Percentiles rank a stretch among this genome's conserved stretches.
These are phyloP conservation scores for Cladosporium oxysporum DNA, from an alignment of 2,329 filamentous ascomycete species.

Conservation along the genomic window DNA sequence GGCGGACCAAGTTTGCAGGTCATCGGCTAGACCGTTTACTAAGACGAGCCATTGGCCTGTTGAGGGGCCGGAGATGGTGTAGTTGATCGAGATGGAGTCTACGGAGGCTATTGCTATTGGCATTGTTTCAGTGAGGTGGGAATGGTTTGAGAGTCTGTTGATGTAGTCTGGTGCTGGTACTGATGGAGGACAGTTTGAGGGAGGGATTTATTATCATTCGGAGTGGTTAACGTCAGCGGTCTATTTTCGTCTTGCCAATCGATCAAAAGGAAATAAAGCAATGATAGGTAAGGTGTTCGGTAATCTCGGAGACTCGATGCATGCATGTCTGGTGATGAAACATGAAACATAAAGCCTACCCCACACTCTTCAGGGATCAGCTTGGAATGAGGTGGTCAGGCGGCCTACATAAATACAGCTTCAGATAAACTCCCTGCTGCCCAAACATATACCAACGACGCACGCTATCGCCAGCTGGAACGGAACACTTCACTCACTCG, in stretches of 20 bases:
- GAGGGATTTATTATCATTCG: not conserved
- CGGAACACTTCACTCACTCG: not conserved
- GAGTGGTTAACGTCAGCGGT: not conserved
- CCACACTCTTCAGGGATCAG: not conserved
- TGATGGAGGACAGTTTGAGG: not conserved
- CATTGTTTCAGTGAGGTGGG: conserved; percentile 8
- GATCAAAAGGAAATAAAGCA: not conserved
- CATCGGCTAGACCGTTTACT: conserved; percentile 31
- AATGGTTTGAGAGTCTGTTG: not conserved
- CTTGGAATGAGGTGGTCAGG: not conserved
- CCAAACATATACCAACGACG: not conserved
- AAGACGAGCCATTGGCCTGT: conserved; percentile 24
- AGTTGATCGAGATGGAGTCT: conserved; percentile 28
- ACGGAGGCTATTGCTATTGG: conserved; percentile 20
- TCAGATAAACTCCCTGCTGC: not conserved
- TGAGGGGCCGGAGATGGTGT: conserved; percentile 11
- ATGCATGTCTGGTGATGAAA: not conserved
- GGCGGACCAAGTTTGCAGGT: conserved; percentile 26
- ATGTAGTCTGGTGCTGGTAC: not conserved
- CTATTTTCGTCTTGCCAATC: not conserved
- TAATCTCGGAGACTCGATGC: not conserved
- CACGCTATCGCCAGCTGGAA: not conserved
- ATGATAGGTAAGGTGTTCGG: not conserved
- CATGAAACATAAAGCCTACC: not conserved
- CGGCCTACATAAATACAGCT: not conserved